Evolutionary conservation across 1,284 basidiomycete genomes (phyloP).

Genomic region (Moesziomyces sp.): DNA sequence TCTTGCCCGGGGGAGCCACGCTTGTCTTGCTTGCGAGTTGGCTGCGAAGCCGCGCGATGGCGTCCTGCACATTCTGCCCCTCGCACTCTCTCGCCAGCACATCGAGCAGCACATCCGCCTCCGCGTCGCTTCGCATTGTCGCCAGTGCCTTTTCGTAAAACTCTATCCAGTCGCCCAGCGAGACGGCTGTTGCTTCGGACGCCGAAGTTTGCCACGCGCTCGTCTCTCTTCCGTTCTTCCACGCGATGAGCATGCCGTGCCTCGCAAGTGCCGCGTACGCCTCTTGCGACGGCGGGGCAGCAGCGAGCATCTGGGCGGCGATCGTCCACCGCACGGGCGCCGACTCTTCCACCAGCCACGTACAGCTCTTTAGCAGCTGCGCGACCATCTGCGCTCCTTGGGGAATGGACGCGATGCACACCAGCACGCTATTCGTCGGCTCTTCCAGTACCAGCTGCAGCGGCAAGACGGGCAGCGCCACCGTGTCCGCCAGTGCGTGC

Average conservation of each 20-base stretch:
- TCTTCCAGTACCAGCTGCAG: conserved; percentile 19
- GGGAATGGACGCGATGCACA: conserved; percentile 25
- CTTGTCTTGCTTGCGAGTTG: conserved; percentile 1
- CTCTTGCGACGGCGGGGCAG: background rate
- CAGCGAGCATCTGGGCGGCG: conserved; percentile 13
- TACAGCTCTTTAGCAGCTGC: conserved; percentile 6
- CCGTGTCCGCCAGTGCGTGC: conserved; percentile 1
- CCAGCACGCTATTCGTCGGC: conserved; percentile 6
- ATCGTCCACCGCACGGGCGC: conserved; percentile 6
- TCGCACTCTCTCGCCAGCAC: background rate
- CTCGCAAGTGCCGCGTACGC: conserved; percentile 11
- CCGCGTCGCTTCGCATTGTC: background rate
- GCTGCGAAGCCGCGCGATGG: conserved; percentile 8
- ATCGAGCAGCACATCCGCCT: conserved; percentile 3
- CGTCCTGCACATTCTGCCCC: conserved; percentile 15
- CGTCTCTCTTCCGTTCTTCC: conserved; percentile 16
- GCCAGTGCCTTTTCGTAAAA: conserved; percentile 9
- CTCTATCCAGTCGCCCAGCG: background rate
- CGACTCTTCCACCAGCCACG: conserved; percentile 18
- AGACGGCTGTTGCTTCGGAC: background rate
- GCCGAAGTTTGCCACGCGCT: conserved; percentile 10
- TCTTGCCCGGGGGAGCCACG: no score
- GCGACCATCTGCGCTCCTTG: conserved; percentile 11
- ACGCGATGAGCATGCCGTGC: conserved; percentile 20
- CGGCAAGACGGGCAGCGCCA: conserved; percentile 17